Evolutionary conservation across 495 filamentous ascomycete species (phyloP), one percentile per base, ranked within the genome.

Genomic region (Penicillium malachiteum): DNA sequence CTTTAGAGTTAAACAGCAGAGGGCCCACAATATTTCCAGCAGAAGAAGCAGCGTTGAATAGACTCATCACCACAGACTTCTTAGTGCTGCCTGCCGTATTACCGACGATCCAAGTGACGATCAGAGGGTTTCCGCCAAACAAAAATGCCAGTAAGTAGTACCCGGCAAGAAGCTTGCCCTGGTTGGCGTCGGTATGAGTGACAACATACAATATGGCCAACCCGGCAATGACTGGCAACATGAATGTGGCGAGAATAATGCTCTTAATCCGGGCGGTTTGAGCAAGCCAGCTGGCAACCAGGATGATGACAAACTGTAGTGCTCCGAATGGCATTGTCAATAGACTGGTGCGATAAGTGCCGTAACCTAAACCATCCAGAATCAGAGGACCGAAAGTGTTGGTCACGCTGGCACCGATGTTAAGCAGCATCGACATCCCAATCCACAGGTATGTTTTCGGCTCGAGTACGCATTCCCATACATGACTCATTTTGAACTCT

Each of bases 131-230:
- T 1, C 76, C 76, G 11, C 75, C 78, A 60, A 78, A 85, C 13
- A 87, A 66, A 64, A 86, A 84, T 0, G 82, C 77, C 1, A 86
- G 76, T 1, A 87, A 68, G 55, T 87, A 88, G 58, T 85, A 88
- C 0, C 79, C 84, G 0, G 71, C 76, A 17, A 87, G 75, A 26
- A 84, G 55, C 0, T 74, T 59, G 1, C 74, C 71, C 11, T 74
- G 72, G 5, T 77, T 59, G 0, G 67, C 55, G 13, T 66, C 57
- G 16, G 57, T 72, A 5, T 78, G 76, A 0, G 78, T 70, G 0
- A 87, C 54, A 6, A 72, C 71, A 56, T 85, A 85, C 0, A 87
- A 69, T 37, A 87, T 66, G 0, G 75, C 72, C 0, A 87, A 67
- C 1, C 85, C 85, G 0, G 73, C 75, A 9, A 88, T 66, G 0